Conservation (phyloP, 208 protist species). For the Herpetomonas tarakana region DNA sequence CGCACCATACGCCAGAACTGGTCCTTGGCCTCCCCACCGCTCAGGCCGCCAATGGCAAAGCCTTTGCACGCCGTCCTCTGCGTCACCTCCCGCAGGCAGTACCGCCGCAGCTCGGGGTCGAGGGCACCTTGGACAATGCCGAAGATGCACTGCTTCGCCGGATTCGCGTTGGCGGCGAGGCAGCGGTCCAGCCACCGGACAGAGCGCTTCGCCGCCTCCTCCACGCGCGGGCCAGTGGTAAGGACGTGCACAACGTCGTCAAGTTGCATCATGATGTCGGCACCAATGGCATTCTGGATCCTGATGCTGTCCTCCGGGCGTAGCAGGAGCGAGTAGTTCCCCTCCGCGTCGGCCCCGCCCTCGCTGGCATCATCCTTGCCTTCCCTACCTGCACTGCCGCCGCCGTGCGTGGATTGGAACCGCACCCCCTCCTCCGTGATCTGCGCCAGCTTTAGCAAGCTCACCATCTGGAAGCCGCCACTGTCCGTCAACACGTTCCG, state of each 20-base stretch:
- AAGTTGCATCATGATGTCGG: constrained; percentile 99
- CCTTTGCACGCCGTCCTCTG: constrained; percentile 92
- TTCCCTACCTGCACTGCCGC: constrained; percentile 19
- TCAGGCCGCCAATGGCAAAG: constrained; percentile 99
- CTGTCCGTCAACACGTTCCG: constrained; percentile 97
- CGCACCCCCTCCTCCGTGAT: constrained; percentile 99
- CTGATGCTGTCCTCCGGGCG: constrained; percentile 98
- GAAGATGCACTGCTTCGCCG: constrained; percentile 97
- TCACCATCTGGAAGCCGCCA: constrained; percentile 99
- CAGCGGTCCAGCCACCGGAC: constrained; percentile 98
- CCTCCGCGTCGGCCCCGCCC: constrained; percentile 13
- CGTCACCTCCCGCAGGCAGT: constrained; percentile 93
- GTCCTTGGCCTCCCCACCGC: constrained; percentile 98
- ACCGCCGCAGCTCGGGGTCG: constrained; percentile 79
- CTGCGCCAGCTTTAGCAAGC: constrained; percentile 93
- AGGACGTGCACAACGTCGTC: constrained; percentile 96
- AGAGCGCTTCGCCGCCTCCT: constrained; percentile 95
- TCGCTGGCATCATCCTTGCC: not conserved
- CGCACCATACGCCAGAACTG: constrained; percentile 95
- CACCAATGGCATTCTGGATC: constrained; percentile 98
- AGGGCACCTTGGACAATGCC: constrained; percentile 98
- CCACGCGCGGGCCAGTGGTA: constrained; percentile 89
- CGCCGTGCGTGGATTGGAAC: constrained; percentile 98
- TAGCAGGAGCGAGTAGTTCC: constrained; percentile 89
- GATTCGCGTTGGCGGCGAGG: constrained; percentile 92